Conservation (phyloP, 345 rosid genomes). For the thale cress (Arabidopsis thaliana) region TAIR10.1 NC_003070.9:393501-394000, state of each 20-base stretch:
- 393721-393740: slow-evolving; percentile 68
- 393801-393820: slow-evolving; percentile 77
- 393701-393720: slow-evolving; percentile 48
- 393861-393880: slow-evolving; percentile 80
- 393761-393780: slow-evolving; percentile 78
- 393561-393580: slow-evolving; percentile 65
- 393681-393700: slow-evolving; percentile 51
- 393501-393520: slow-evolving; percentile 32
- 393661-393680: slow-evolving; percentile 30
- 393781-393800: slow-evolving; percentile 78
- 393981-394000: slow-evolving; percentile 79
- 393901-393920: not conserved
- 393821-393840: slow-evolving; percentile 82
- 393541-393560: slow-evolving; percentile 96
- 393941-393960: not conserved
- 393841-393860: slow-evolving; percentile 87
- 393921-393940: slow-evolving; percentile 4
- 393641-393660: slow-evolving; percentile 46
- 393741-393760: slow-evolving; percentile 88
- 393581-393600: slow-evolving; percentile 55
- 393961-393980: slow-evolving; percentile 95
- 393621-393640: slow-evolving; percentile 69
- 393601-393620: slow-evolving; percentile 49
- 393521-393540: slow-evolving; percentile 73
- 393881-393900: not conserved